Percentiles rank a stretch among this genome's conserved stretches.
Conservation (phyloP, 805 yeast species). For the Middelhovenomyces tepae region DNA sequence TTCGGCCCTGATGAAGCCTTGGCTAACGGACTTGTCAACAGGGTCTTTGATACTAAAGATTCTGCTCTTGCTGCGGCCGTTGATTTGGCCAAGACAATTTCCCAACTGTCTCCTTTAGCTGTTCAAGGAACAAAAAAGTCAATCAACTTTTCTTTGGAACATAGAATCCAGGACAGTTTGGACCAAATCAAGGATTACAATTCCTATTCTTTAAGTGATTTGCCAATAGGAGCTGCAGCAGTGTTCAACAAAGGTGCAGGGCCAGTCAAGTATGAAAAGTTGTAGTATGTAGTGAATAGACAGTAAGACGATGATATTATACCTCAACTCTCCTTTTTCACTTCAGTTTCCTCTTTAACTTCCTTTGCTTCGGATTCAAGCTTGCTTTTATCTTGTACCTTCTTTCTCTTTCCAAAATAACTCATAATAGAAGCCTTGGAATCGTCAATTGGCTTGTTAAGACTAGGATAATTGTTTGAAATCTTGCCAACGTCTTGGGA, state of each 20-base stretch:
- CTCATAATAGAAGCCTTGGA: no score
- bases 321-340: no score
- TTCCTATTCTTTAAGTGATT: conserved; percentile 29
- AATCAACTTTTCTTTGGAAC: conserved; percentile 37
- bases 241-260: no score
- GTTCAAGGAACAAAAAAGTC: conserved; percentile 54
- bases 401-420: no score
- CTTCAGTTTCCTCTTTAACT: no score
- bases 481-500: conserved; percentile 56
- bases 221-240: conserved; percentile 24
- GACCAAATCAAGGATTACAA: conserved; percentile 47
- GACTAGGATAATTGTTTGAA: conserved; percentile 36
- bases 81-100: conserved; percentile 41
- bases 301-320: no score
- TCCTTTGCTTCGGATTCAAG: no score
- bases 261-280: no score
- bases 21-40: conserved; percentile 45
- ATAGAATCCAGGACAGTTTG: conserved; percentile 39
- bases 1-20: conserved; percentile 50
- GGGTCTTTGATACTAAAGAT: conserved; percentile 37
- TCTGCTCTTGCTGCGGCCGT: conserved; percentile 43
- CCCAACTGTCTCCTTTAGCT: conserved; percentile 46
- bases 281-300: no score
- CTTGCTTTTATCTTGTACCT: no score
- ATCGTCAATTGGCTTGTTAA: conserved; percentile 31